Percentiles rank a stretch among this genome's conserved stretches.
phyloP scores from a whole-genome alignment of 2,329 filamentous ascomycete genomes.

The Ophiostoma piceae region DNA sequence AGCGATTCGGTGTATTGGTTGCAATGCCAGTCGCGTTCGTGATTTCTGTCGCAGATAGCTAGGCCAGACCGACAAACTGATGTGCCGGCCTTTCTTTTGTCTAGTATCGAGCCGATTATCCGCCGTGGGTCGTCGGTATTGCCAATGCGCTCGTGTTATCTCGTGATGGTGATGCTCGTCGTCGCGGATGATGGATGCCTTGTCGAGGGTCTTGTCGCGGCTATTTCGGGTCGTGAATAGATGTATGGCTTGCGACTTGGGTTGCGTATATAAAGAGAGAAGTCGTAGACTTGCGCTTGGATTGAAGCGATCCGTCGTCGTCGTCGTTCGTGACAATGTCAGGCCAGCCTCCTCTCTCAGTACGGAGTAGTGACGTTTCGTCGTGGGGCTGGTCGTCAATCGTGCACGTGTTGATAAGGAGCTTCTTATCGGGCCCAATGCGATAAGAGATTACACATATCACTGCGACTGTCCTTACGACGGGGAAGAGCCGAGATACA shows the following conservation, averaged over 20 bases:
- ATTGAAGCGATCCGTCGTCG: not conserved
- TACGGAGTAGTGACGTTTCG: conserved; percentile 7
- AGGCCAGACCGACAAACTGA: conserved; percentile 4
- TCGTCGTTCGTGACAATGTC: not conserved
- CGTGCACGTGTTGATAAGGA: not conserved
- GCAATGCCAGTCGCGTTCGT: not conserved
- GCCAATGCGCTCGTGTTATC: not conserved
- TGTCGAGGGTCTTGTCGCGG: not conserved
- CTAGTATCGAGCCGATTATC: too few species aligned
- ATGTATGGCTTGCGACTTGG: too few species aligned
- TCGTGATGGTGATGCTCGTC: not conserved
- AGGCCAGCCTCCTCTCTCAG: not conserved
- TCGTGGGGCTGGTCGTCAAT: conserved; percentile 6
- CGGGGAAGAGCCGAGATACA: not conserved
- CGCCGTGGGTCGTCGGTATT: too few species aligned
- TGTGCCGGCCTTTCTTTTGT: not conserved
- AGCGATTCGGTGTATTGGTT: not conserved
- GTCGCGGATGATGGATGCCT: not conserved
- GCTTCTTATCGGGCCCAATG: not conserved
- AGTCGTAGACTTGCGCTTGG: not conserved
- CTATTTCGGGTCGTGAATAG: not conserved
- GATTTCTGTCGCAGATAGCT: not conserved
- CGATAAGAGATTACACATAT: not conserved
- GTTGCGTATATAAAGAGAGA: not conserved
- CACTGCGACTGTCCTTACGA: not conserved